Percentiles rank a stretch among this genome's conserved stretches.
Conservation (phyloP, 164 flowering plant genomes). For the Malania oleifera region DNA sequence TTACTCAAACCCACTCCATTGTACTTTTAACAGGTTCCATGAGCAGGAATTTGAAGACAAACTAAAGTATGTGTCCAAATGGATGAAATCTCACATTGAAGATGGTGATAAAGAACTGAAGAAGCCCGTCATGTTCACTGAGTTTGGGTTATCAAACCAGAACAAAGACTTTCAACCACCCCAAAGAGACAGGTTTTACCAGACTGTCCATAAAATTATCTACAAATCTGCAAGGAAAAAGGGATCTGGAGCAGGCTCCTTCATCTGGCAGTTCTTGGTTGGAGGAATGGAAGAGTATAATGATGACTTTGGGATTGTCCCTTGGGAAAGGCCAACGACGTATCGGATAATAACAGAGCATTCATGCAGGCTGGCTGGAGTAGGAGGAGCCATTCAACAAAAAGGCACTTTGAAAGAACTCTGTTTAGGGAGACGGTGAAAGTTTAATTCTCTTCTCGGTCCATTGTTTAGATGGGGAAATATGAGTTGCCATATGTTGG, state of each 20-base stretch:
- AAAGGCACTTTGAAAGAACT: slow-evolving; percentile 27
- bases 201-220: slow-evolving; percentile 43
- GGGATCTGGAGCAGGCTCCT: slow-evolving; percentile 72
- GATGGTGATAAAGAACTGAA: slow-evolving; percentile 72
- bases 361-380: slow-evolving; percentile 59
- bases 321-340: slow-evolving; percentile 54
- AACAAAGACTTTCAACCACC: slow-evolving; percentile 51
- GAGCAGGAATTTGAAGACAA: slow-evolving; percentile 43
- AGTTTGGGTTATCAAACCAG: slow-evolving; percentile 62
- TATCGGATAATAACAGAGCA: slow-evolving; percentile 47
- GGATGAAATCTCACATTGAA: slow-evolving; percentile 76
- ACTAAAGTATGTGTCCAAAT: slow-evolving; percentile 50
- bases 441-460: not conserved
- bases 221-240: slow-evolving; percentile 64
- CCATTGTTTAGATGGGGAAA: too few species aligned
- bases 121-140: slow-evolving; percentile 79
- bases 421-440: slow-evolving; percentile 28
- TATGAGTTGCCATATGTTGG: too few species aligned
- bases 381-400: slow-evolving; percentile 21
- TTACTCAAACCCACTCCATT: too few species aligned
- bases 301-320: slow-evolving; percentile 81
- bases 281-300: slow-evolving; percentile 78
- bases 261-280: slow-evolving; percentile 79
- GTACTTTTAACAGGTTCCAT: slow-evolving; percentile 37
- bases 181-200: slow-evolving; percentile 56